Percentiles rank a stretch among this genome's conserved stretches.
These are phyloP conservation scores for Aspergillus amoenus DNA, from an alignment of 2,329 filamentous ascomycete genomes.

Conservation along the genomic window DNA sequence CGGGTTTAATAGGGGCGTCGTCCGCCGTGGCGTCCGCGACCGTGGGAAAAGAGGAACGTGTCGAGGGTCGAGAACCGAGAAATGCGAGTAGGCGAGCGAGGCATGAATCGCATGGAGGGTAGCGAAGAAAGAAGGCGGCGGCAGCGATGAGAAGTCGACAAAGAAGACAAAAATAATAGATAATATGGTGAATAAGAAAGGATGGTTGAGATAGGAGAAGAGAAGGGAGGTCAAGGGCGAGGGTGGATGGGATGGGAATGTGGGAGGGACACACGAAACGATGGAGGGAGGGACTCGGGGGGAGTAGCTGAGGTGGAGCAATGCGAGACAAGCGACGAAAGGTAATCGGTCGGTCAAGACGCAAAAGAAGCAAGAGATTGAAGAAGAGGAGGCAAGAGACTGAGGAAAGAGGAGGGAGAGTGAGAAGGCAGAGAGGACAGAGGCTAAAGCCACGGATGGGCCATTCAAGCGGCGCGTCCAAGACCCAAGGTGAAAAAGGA, in stretches of 20 bases:
- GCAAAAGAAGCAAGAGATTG: background rate
- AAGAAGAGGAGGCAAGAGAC: constrained; percentile 5
- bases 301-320: background rate
- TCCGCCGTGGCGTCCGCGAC: constrained; percentile 26
- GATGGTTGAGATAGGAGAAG: constrained; percentile 14
- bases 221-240: constrained; percentile 7
- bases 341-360: constrained; percentile 4
- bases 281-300: background rate
- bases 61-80: constrained; percentile 22
- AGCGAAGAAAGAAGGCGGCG: constrained; percentile 3
- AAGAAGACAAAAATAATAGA: constrained; percentile 14
- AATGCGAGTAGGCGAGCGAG: constrained; percentile 17
- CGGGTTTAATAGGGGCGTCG: constrained; percentile 14
- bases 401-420: constrained; percentile 4
- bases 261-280: background rate
- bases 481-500: constrained; percentile 14
- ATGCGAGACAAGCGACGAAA: constrained; percentile 4
- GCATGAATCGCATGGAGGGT: constrained; percentile 26
- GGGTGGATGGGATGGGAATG: constrained; percentile 4
- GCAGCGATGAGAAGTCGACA: constrained; percentile 10
- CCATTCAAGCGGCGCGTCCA: constrained; percentile 15
- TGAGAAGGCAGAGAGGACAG: constrained; percentile 2
- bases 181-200: constrained; percentile 11
- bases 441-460: constrained; percentile 14
- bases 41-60: constrained; percentile 21